These are phyloP conservation scores for Ulvella scutata DNA, from an alignment of 139 green algal species.

Conservation along the genomic window DNA sequence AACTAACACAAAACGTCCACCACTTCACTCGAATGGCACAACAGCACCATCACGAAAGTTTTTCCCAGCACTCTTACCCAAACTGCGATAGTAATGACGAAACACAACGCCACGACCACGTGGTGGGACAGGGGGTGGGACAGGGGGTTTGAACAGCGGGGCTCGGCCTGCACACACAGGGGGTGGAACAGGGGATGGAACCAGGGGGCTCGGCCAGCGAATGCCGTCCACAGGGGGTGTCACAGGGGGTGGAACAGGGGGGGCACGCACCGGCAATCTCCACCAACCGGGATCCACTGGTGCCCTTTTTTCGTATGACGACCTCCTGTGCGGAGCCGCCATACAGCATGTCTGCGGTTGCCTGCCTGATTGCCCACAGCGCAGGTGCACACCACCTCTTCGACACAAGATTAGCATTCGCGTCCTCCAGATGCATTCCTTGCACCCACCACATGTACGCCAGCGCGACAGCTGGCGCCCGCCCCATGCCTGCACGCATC, in stretches of 20 bases:
- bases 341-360: conserved; percentile 68
- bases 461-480: conserved; percentile 74
- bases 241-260: no score
- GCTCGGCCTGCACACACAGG: background rate
- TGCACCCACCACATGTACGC: conserved; percentile 84
- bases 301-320: conserved; percentile 21
- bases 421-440: conserved; percentile 46
- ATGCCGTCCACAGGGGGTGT: background rate
- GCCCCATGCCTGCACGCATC: conserved; percentile 65
- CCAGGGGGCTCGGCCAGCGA: background rate
- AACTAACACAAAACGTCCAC: no score
- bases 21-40: no score
- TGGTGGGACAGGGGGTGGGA: background rate
- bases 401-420: conserved; percentile 22
- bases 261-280: conserved; percentile 10
- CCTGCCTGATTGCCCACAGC: conserved; percentile 51
- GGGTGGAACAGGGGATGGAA: background rate
- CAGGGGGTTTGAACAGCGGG: background rate
- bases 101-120: no score
- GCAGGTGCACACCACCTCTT: conserved; percentile 44
- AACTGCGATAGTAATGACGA: no score
- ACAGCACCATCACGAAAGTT: no score
- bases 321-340: conserved; percentile 22
- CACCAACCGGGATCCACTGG: conserved; percentile 13
- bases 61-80: no score